Evolutionary conservation across 768 basidiomycete genomes (phyloP), one percentile per base, ranked within the genome.

Genomic region (Boletus tylopilopsis): DNA sequence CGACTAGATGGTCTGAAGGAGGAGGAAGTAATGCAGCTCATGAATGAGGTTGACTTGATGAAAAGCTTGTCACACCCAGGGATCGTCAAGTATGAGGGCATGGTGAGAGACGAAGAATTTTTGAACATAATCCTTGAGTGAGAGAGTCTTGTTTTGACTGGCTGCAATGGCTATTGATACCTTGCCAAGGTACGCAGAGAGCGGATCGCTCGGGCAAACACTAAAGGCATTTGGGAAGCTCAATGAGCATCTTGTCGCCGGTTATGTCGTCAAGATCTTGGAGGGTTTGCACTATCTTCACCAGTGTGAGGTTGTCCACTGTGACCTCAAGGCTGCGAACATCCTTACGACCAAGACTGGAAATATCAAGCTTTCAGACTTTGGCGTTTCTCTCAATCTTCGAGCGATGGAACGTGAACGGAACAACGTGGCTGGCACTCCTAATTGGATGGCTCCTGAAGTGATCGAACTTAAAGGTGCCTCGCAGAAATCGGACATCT

Each of bases 381-480:
- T 99, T 67, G 95, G 95, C 39, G 95, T 98, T 13, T 97, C 94
- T 21, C 84, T 98, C 53, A 96, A 95, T 67, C 78, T 97, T 60
- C 84, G 90, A 40, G 93, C 93, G 1, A 84, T 98, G 79, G 87
- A 87, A 59, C 77, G 81, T 22, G 87, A 90, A 62, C 85, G 82
- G 58, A 85, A 89, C 64, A 89, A 88, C 58, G 87, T 92, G 23
- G 86, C 89, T 8, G 95, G 95, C 10, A 99, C 95, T 10, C 95
- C 95, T 13, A 95, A 97, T 62, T 99, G 95, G 95, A 98, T 99
- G 94, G 94, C 94, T 11, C 95, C 95, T 3, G 95, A 99, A 69
- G 90, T 97, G 43, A 98, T 99, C 54, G 87, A 93, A 64, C 79
- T 98, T 47, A 88, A 93, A 66, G 94, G 94, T 4, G 90, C 95